Conservation (phyloP, 164 flowering plant genomes). For the Cinnamomum chago region DNA sequence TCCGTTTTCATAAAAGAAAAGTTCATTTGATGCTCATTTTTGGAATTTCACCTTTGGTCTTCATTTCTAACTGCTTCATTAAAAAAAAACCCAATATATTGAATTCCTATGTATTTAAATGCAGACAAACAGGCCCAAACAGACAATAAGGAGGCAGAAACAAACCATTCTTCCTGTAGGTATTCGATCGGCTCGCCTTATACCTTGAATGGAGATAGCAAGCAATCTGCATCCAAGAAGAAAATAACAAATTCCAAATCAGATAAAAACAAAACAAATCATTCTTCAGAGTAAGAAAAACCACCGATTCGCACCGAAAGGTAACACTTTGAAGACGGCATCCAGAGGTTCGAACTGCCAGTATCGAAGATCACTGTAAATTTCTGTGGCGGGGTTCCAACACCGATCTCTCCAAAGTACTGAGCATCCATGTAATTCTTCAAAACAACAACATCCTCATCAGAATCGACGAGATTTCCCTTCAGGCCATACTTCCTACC, state of each 20-base stretch:
- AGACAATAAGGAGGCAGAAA: background rate
- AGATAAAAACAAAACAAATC: background rate
- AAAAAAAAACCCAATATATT: too few species aligned
- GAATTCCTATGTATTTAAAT: too few species aligned
- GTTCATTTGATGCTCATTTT: too few species aligned
- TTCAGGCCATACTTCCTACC: slow-evolving; percentile 31
- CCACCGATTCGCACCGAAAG: slow-evolving; percentile 50
- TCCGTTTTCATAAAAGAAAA: too few species aligned
- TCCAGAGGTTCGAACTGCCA: slow-evolving; percentile 93
- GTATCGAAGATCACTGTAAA: slow-evolving; percentile 93
- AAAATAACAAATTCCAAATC: background rate
- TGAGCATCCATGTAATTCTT: slow-evolving; percentile 95
- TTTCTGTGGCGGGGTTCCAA: slow-evolving; percentile 86
- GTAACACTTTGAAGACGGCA: slow-evolving; percentile 79
- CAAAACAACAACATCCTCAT: slow-evolving; percentile 44
- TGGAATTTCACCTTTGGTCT: too few species aligned
- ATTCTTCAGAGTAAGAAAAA: background rate
- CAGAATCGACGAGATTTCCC: slow-evolving; percentile 23
- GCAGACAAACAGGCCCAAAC: background rate
- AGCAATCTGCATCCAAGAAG: slow-evolving; percentile 49
- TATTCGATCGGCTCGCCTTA: slow-evolving; percentile 60
- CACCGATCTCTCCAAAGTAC: slow-evolving; percentile 81
- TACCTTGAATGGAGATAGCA: slow-evolving; percentile 85
- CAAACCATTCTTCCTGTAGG: slow-evolving; percentile 82
- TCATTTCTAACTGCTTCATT: too few species aligned